A percentile compares a stretch with the other conserved stretches of the same genome.
Conservation (phyloP, 2,329 filamentous ascomycete species). For the Paecilomyces fulvus region DNA sequence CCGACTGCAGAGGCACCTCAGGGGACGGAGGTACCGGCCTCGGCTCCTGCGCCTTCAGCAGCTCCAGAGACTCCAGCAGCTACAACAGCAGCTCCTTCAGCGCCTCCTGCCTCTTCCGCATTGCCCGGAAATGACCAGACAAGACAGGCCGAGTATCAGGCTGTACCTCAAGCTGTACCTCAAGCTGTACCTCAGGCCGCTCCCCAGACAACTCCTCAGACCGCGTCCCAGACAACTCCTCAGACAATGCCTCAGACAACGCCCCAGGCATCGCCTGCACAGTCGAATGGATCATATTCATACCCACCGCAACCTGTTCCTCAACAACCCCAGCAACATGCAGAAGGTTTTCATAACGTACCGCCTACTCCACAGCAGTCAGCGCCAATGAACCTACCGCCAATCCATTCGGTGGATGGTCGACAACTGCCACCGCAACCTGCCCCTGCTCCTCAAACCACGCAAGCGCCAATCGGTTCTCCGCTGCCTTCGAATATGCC, state of each 20-base stretch:
- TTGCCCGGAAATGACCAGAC: constrained; percentile 6
- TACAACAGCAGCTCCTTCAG: neutral
- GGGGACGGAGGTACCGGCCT: constrained; percentile 8
- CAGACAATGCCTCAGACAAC: constrained; percentile 25
- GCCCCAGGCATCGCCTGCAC: constrained; percentile 37
- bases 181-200: neutral
- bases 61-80: neutral
- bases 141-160: constrained; percentile 4
- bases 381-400: constrained; percentile 11
- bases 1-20: constrained; percentile 8
- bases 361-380: constrained; percentile 8
- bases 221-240: constrained; percentile 30
- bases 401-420: constrained; percentile 12
- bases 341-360: neutral
- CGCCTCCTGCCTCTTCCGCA: constrained; percentile 13
- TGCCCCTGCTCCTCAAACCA: constrained; percentile 3
- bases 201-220: constrained; percentile 21
- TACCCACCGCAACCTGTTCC: constrained; percentile 2
- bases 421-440: constrained; percentile 17
- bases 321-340: neutral
- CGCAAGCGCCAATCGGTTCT: constrained; percentile 41
- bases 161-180: constrained; percentile 5
- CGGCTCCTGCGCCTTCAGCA: constrained; percentile 10
- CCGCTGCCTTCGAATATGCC: constrained; percentile 40
- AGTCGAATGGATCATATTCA: constrained; percentile 32